Conservation (phyloP, 2,329 filamentous ascomycete species). For the Pezicula radicicola region DNA sequence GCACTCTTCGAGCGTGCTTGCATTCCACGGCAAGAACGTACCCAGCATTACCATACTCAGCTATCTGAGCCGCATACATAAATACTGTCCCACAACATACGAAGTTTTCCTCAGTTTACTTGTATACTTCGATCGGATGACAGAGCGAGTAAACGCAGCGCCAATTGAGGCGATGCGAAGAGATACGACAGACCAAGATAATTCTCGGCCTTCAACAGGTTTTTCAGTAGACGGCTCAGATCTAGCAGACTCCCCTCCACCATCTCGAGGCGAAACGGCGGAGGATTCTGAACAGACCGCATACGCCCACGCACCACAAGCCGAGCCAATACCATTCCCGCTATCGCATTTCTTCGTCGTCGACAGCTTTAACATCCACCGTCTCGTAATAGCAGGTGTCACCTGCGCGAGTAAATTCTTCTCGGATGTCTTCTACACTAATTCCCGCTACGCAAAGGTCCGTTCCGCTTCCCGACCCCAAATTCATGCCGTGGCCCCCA, state of each 20-base stretch:
- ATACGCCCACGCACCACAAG: constrained; percentile 21
- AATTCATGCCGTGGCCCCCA: background rate
- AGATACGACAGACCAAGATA: constrained; percentile 23
- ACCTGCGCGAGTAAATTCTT: constrained; percentile 99
- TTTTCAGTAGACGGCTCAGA: constrained; percentile 27
- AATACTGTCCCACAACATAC: constrained; percentile 97
- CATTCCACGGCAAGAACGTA: constrained; percentile 97
- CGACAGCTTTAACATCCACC: constrained; percentile 98
- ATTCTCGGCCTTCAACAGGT: constrained; percentile 22
- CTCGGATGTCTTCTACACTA: constrained; percentile 97
- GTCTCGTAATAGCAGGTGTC: constrained; percentile 92
- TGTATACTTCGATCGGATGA: constrained; percentile 99
- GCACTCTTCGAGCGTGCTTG: constrained; percentile 73
- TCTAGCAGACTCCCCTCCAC: constrained; percentile 22
- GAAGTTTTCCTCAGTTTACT: constrained; percentile 94
- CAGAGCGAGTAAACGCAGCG: constrained; percentile 84
- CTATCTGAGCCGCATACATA: constrained; percentile 94
- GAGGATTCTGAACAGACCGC: constrained; percentile 22
- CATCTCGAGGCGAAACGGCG: constrained; percentile 21
- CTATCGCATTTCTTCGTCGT: constrained; percentile 83
- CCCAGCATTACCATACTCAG: constrained; percentile 95
- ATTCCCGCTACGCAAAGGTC: constrained; percentile 98
- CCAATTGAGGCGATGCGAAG: constrained; percentile 64
- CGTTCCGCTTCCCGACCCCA: constrained; percentile 13
- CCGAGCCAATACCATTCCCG: constrained; percentile 20